Conservation (phyloP, 768 basidiomycete species). For the Leccinum subtestaceum region DNA sequence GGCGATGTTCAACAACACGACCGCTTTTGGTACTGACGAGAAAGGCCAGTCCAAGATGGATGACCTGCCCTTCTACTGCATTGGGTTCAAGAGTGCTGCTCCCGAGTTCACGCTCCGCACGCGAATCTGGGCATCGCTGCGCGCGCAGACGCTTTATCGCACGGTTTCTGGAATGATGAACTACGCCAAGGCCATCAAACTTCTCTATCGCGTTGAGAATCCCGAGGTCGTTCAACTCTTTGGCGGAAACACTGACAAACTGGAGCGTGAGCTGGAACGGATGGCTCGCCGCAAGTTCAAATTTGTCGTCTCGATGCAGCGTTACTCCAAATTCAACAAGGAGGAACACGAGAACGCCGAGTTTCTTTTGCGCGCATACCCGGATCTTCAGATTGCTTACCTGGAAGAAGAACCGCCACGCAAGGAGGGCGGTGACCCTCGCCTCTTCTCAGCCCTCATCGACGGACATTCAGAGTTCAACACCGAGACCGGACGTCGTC, state of each 20-base stretch:
- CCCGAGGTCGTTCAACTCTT: conserved; percentile 97
- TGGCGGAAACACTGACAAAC: conserved; percentile 95
- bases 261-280: conserved; percentile 93
- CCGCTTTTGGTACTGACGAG: conserved; percentile 74
- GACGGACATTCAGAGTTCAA: conserved; percentile 98
- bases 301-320: conserved; percentile 98
- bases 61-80: conserved; percentile 96
- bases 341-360: conserved; percentile 99
- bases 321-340: conserved; percentile 99
- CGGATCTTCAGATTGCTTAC: conserved; percentile 97
- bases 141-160: conserved; percentile 96
- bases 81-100: conserved; percentile 98
- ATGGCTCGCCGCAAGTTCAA: conserved; percentile 99
- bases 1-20: conserved; percentile 74
- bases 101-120: conserved; percentile 98
- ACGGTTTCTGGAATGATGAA: conserved; percentile 99
- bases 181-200: conserved; percentile 98
- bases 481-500: conserved; percentile 80
- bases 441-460: conserved; percentile 94
- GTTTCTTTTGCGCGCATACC: conserved; percentile 95
- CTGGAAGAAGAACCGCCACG: conserved; percentile 92
- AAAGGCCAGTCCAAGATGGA: conserved; percentile 82
- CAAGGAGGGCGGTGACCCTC: conserved; percentile 92
- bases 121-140: conserved; percentile 97
- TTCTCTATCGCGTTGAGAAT: conserved; percentile 99